phyloP scores from a whole-genome alignment of 768 basidiomycete genomes.

The Suillus luteus region DNA sequence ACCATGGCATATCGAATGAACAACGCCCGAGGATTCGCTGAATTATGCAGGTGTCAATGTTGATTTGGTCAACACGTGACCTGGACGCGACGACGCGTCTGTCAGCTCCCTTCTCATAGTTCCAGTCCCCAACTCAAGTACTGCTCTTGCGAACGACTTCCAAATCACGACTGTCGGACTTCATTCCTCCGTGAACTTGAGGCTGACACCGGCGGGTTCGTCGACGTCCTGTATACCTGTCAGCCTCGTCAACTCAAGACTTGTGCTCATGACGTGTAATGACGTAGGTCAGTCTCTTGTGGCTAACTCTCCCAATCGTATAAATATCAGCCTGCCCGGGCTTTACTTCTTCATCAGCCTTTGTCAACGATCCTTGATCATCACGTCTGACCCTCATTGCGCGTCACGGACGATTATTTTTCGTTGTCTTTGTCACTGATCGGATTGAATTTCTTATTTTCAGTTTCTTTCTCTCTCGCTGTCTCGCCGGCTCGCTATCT shows the following conservation, averaged over 20 bases:
- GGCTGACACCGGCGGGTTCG: neutral
- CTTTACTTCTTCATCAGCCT: neutral
- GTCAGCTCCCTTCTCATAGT: neutral
- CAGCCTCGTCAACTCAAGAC: neutral
- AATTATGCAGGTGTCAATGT: neutral
- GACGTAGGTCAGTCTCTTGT: neutral
- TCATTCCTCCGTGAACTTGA: no score
- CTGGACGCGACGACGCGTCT: neutral
- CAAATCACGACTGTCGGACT: neutral
- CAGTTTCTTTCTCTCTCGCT: neutral
- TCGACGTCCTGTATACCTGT: neutral
- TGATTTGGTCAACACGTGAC: neutral
- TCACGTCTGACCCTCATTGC: constrained; percentile 1
- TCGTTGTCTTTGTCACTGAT: constrained; percentile 3
- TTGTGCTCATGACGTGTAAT: neutral
- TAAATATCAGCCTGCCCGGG: neutral
- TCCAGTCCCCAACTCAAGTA: neutral
- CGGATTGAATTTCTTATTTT: neutral
- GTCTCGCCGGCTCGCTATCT: neutral
- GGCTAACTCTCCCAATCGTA: neutral
- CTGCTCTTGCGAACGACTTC: neutral
- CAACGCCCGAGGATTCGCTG: neutral
- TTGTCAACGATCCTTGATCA: neutral
- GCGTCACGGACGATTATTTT: constrained; percentile 3
- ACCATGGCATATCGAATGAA: neutral